Percentiles rank a stretch among this genome's conserved stretches.
phyloP scores from a whole-genome alignment of 2,329 filamentous ascomycete species.

The Xylaria sp. region DNA sequence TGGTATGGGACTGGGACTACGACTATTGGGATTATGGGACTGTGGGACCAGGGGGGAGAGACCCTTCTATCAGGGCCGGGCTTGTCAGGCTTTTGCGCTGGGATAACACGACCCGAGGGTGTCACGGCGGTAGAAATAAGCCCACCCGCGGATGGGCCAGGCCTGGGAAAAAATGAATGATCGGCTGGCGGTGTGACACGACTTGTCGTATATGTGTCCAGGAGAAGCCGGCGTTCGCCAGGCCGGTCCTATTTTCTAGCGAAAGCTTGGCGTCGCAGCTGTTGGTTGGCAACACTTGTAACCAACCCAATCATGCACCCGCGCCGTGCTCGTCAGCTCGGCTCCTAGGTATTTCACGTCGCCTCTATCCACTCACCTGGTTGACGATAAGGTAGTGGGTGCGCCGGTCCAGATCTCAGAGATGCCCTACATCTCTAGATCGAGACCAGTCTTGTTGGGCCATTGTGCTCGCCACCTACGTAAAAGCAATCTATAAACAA shows the following conservation, averaged over 20 bases:
- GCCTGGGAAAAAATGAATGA: not conserved
- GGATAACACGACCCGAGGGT: not conserved
- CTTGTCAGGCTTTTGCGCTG: too few relatives aligned
- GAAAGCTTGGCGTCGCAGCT: conserved; percentile 25
- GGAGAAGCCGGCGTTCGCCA: not conserved
- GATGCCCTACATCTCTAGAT: not conserved
- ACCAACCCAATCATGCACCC: conserved; percentile 21
- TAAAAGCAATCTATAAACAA: not conserved
- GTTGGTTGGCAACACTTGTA: conserved; percentile 25
- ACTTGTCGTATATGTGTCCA: not conserved
- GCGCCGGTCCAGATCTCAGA: conserved; percentile 1
- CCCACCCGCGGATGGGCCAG: not conserved
- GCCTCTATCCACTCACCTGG: conserved; percentile 31
- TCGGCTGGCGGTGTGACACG: not conserved
- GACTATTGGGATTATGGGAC: too few relatives aligned
- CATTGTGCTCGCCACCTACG: not conserved
- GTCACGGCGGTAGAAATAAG: conserved; percentile 28
- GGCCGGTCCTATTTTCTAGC: conserved; percentile 15
- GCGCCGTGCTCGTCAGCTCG: conserved; percentile 21
- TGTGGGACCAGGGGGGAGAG: too few relatives aligned
- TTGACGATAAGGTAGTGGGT: conserved; percentile 15
- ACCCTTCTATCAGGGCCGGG: too few relatives aligned
- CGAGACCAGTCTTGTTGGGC: not conserved
- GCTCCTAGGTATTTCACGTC: conserved; percentile 4
- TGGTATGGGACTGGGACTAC: too few relatives aligned